Base-by-base conservation (phyloP, 2,329 filamentous ascomycete species). In the Trichoderma guizhouense region DNA sequence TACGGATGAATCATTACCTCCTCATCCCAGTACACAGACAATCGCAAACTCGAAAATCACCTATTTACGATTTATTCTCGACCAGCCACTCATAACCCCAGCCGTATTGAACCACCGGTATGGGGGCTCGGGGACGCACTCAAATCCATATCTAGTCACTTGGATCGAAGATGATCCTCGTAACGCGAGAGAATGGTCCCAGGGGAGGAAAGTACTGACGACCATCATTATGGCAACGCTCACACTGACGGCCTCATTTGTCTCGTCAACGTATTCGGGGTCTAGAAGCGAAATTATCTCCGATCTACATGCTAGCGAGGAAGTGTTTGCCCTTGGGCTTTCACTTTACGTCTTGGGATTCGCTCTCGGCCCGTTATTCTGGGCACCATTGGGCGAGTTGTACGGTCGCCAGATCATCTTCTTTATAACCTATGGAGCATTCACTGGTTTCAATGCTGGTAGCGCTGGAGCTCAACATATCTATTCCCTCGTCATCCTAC, bases 331-430 rank as follows among this genome's bases (percentile, higher is more conserved):
- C 21, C 68, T 71, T 12, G 68, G 68, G 2, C 32, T 71, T 15
- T 24, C 68, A 6, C 24, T 79, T 0, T 79, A 77, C 14, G 75
- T 79, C 5, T 64, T 79, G 1, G 88, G 88, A 0, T 89, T 90
- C 55, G 83, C 82, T 8, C 81, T 89, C 43, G 88, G 88, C 0
- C 89, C 89, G 1, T 78, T 91, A n/a, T 76, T 92, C 0, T 91
- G 89, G 86, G 90, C 90, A 3, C 89, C 89, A 1, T 75, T 92
- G 32, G 86, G 86, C 55, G 90, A 92, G 76, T 79, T 91, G 7
- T 89, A 87, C 69, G 90, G 87, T 3, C 81, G 87, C 18, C 82
- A 76, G n/a, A 36, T 47, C 3, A 71, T 71, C 4, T 71, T 24
- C 14, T 43, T 68, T 12, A 55, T 71, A 5, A 34, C 58, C 7